A percentile compares a stretch with the other conserved stretches of the same genome.
Conservation (phyloP, 1,284 basidiomycete genomes). For the Wolfiporia cocos region DNA sequence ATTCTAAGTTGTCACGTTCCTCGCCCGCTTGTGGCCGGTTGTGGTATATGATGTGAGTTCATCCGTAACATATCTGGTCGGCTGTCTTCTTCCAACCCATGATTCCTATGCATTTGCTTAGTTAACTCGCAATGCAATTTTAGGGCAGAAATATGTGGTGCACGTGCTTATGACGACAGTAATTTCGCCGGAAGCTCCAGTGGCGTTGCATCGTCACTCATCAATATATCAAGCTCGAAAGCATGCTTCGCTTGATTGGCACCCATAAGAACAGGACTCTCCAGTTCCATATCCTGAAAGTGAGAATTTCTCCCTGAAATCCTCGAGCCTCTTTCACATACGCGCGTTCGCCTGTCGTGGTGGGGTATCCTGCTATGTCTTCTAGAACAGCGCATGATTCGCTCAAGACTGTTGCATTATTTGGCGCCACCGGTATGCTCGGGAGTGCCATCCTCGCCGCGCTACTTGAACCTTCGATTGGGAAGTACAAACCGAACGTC, state of each 20-base stretch:
- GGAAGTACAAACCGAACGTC: neutral
- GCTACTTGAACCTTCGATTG: neutral
- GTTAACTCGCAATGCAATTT: too few relatives aligned
- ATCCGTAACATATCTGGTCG: too few relatives aligned
- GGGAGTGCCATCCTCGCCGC: slow-evolving; percentile 1
- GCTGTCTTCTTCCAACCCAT: too few relatives aligned
- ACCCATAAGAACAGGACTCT: neutral
- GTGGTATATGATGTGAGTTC: too few relatives aligned
- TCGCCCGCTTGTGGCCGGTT: too few relatives aligned
- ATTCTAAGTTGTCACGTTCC: too few relatives aligned
- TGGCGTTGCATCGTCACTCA: too few relatives aligned
- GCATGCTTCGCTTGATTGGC: neutral
- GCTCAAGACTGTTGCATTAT: slow-evolving; percentile 3
- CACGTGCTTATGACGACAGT: slow-evolving; percentile 1
- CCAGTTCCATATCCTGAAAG: neutral
- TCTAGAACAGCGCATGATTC: neutral
- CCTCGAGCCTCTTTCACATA: neutral
- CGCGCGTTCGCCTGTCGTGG: neutral
- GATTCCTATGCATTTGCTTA: too few relatives aligned
- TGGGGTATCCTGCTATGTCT: neutral
- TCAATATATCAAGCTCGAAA: too few relatives aligned
- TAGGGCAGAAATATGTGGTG: too few relatives aligned
- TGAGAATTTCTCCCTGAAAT: neutral
- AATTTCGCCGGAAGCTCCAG: neutral
- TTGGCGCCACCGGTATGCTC: slow-evolving; percentile 8